Evolutionary conservation across 2,329 filamentous ascomycete species (phyloP), one percentile per base, ranked within the genome.

Genomic region (Leptographium wingfieldii): DNA sequence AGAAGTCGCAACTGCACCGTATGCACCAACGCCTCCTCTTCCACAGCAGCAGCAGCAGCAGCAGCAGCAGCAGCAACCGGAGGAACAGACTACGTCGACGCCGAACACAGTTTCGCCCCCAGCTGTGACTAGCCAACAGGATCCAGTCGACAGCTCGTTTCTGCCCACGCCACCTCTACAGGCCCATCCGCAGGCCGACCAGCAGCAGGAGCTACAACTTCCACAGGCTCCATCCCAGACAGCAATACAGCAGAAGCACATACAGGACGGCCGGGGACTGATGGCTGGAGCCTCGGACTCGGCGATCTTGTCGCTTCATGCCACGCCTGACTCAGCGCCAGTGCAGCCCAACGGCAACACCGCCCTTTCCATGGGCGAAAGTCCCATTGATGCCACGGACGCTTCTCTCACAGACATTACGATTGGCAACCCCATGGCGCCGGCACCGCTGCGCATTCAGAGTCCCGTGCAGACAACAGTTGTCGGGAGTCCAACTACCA

Each of bases 241-340:
- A 19, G 16, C 40, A 43, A 16, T 14, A 43, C 40, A 43, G 16
- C 40, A 43, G 16, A 12, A 46, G 19, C 10, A 46, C 19, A n/a
- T 46, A 5, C 43, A 46, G 9, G 43, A 46, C 5, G 7, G 43
- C 16, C 43, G 43, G 7, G 43, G 19, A n/a, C 6, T 9, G 16
- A 7, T 5, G 16, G 19, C 43, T 46, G 43, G 2, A n/a, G 27
- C 40, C 5, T 19, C 49, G 16, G 61, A 49, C 27, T 60, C 59
- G 9, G 57, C 59, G 11, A 55, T 63, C 11, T 61, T 59, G 25
- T 63, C 61, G 3, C 43, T 61, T 16, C 61, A 63, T 16, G 55
- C 57, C 1, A 61, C 61, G 16, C 61, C 61, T 22, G 55, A 59
- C 40, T 52, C 62, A 12, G 38, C 31, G 5, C 55, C 43, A 22